phyloP scores from a whole-genome alignment of 2,329 filamentous ascomycete species.

The Moelleriella libera region DNA sequence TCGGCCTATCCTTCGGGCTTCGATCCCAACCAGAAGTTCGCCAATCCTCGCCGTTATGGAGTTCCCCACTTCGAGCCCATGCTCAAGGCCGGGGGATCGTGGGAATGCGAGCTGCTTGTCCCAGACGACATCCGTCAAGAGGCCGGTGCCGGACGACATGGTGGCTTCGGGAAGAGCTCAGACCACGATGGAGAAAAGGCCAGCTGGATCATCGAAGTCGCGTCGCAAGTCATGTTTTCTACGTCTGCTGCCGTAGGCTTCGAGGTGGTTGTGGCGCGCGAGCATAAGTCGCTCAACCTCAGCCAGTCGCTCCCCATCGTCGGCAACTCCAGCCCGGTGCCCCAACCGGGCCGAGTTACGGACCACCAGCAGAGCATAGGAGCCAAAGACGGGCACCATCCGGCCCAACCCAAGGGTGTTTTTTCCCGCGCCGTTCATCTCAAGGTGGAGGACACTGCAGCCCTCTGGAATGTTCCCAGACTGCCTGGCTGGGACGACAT shows the following conservation, averaged over 20 bases:
- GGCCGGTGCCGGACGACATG: slow-evolving; percentile 33
- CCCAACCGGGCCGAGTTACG: slow-evolving; percentile 57
- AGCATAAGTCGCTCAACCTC: slow-evolving; percentile 67
- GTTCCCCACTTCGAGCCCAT: slow-evolving; percentile 90
- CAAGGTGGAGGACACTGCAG: slow-evolving; percentile 74
- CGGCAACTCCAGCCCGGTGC: slow-evolving; percentile 28
- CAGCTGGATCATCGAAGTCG: slow-evolving; percentile 82
- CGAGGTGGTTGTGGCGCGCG: slow-evolving; percentile 73
- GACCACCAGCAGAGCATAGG: slow-evolving; percentile 58
- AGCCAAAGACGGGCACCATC: slow-evolving; percentile 42
- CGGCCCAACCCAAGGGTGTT: slow-evolving; percentile 56
- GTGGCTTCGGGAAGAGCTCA: slow-evolving; percentile 29
- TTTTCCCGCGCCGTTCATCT: slow-evolving; percentile 71
- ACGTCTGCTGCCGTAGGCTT: slow-evolving; percentile 75
- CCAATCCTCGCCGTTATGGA: slow-evolving; percentile 55
- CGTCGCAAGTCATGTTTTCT: slow-evolving; percentile 91
- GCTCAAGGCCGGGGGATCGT: slow-evolving; percentile 83
- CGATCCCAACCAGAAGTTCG: slow-evolving; percentile 67
- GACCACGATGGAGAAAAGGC: slow-evolving; percentile 41
- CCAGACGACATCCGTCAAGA: slow-evolving; percentile 63
- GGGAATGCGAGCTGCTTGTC: slow-evolving; percentile 66
- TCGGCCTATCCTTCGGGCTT: slow-evolving; percentile 75
- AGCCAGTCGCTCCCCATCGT: slow-evolving; percentile 33
- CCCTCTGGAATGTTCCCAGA: slow-evolving; percentile 83
- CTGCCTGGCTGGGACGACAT: slow-evolving; percentile 52